A percentile compares a stretch with the other conserved stretches of the same genome.
phyloP scores from a whole-genome alignment of 2,329 filamentous ascomycete species.

The Rhynchosporium agropyri region DNA sequence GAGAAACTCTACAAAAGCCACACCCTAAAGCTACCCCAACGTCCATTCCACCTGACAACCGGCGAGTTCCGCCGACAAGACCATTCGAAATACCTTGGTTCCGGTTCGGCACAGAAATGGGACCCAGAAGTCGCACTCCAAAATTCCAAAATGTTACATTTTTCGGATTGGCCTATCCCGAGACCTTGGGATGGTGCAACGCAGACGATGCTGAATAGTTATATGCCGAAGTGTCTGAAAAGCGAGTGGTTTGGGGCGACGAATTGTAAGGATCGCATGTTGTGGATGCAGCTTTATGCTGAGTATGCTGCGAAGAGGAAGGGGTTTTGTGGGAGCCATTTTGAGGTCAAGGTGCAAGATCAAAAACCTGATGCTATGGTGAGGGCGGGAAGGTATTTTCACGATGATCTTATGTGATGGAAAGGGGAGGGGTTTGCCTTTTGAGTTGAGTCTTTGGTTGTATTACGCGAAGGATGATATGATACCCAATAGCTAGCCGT shows the following conservation, averaged over 20 bases:
- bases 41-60: constrained; percentile 56
- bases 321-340: constrained; percentile 36
- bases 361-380: constrained; percentile 27
- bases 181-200: constrained; percentile 54
- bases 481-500: constrained; percentile 12
- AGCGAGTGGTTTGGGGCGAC: constrained; percentile 39
- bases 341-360: constrained; percentile 35
- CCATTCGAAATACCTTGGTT: constrained; percentile 55
- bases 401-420: constrained; percentile 27
- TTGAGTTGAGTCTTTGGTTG: not conserved
- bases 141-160: constrained; percentile 61
- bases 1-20: constrained; percentile 55
- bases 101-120: constrained; percentile 49
- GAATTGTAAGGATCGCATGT: constrained; percentile 36
- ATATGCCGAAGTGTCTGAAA: constrained; percentile 37
- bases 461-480: not conserved
- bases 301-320: constrained; percentile 35
- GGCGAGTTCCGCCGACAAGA: constrained; percentile 57
- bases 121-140: constrained; percentile 52
- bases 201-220: constrained; percentile 37
- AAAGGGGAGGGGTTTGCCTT: not conserved
- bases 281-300: constrained; percentile 38
- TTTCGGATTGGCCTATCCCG: constrained; percentile 62
- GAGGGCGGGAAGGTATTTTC: constrained; percentile 32
- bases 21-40: constrained; percentile 58